A percentile compares a stretch with the other conserved stretches of the same genome.
Conservation (phyloP, 208 protist species). For the Acanthamoeba triangularis region DNA sequence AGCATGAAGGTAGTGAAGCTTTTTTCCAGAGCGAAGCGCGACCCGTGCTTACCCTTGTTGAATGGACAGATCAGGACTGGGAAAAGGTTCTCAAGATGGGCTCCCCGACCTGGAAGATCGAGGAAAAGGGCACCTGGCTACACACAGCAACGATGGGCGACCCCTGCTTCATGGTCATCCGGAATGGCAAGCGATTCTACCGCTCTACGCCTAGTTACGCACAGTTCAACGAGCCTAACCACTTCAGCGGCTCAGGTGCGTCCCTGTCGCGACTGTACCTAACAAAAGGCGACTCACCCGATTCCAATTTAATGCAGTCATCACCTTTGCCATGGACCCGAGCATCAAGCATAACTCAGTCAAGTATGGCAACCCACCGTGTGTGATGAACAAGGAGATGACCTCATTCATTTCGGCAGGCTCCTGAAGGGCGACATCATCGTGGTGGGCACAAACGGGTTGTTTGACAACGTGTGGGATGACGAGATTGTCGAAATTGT, state of each 20-base stretch:
- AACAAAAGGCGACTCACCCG: neutral
- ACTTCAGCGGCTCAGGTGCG: slow-evolving; percentile 16
- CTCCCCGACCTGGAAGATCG: neutral
- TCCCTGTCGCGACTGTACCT: neutral
- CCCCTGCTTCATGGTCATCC: slow-evolving; percentile 47
- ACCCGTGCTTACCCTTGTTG: neutral
- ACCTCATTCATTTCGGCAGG: neutral
- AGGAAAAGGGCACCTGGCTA: slow-evolving; percentile 36
- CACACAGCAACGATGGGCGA: slow-evolving; percentile 38
- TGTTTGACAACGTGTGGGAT: slow-evolving; percentile 71
- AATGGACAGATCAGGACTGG: neutral
- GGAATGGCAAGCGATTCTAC: slow-evolving; percentile 16
- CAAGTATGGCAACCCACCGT: neutral
- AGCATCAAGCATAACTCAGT: slow-evolving; percentile 51
- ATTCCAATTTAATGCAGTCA: neutral
- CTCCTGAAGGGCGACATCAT: slow-evolving; percentile 37
- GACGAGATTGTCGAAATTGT: slow-evolving; percentile 51
- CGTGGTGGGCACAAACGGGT: slow-evolving; percentile 19
- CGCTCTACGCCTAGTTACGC: slow-evolving; percentile 45
- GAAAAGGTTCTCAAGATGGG: neutral
- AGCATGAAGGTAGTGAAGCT: neutral
- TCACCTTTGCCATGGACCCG: slow-evolving; percentile 40
- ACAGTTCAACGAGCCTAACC: slow-evolving; percentile 32
- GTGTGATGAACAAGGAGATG: neutral
- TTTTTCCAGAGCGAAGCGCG: neutral